Evolutionary conservation across 2,329 filamentous ascomycete genomes (phyloP), one percentile per base, ranked within the genome.

Genomic region (Fusarium protoensiforme): DNA sequence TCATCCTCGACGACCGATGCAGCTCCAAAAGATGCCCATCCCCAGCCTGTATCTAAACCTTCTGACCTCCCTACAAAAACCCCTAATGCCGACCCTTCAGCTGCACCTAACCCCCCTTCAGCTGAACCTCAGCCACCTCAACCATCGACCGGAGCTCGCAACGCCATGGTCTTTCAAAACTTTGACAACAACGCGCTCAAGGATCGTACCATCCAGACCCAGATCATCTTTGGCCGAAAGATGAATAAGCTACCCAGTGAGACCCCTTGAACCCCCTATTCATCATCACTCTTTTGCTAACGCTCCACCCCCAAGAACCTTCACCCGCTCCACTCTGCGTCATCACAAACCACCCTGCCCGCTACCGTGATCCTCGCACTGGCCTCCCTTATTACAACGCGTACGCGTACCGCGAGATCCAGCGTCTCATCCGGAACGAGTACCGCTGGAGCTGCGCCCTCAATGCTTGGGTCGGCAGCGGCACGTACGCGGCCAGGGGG

Each of bases 351-450:
- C 89, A 92, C 61, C 90, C 92, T 6, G 96, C 96, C 14, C 91
- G 91, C 63, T 98, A 97, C 82, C 90, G 92, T 27, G 96, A 99
- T 81, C 94, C 95, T 0, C 89, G 90, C 75, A 98, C 96, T 0
- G 93, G 94, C 0, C 87, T 98, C 18, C 90, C 92, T 1, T 99
- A 96, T 82, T 89, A 90, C 72, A 96, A 96, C 80, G 86, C 90
- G 48, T 89, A 92, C 71, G 95, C 95, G 0, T 98, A 95, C 83
- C 91, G 91, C 76, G 92, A 97, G 81, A 92, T 98, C 53, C 92
- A 94, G 77, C 90, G 92, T 64, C 87, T 97, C 16, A 84, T 90
- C 61, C 88, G 86, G 2, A 93, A 94, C 48, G 91, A 94, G 51
- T 95, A 95, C 81, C 90, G 90, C 66, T 99, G 94, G 93, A 97